phyloP scores from a whole-genome alignment of 805 yeast genomes.

The Candida gorgasii region DNA sequence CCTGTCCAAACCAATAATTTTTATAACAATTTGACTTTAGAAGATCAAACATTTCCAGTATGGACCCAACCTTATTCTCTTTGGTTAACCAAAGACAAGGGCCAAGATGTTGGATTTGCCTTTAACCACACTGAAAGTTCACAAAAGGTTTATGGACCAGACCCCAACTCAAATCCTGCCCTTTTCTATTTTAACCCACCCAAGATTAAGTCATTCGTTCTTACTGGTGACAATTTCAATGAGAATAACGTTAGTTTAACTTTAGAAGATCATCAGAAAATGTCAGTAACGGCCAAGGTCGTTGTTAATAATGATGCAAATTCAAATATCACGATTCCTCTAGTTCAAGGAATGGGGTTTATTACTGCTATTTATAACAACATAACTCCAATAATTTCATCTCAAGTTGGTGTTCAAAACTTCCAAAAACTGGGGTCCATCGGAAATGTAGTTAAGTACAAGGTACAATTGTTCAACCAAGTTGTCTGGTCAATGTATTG shows the following conservation, averaged over 20 bases:
- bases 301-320: constrained; percentile 13
- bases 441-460: constrained; percentile 50
- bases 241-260: constrained; percentile 19
- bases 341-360: constrained; percentile 78
- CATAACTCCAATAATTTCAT: constrained; percentile 52
- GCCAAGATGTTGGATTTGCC: constrained; percentile 60
- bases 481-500: constrained; percentile 69
- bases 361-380: constrained; percentile 63
- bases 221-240: constrained; percentile 31
- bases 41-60: constrained; percentile 62
- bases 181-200: constrained; percentile 70
- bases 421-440: constrained; percentile 40
- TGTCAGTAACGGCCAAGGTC: constrained; percentile 29
- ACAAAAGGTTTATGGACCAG: constrained; percentile 72
- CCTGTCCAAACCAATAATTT: constrained; percentile 79
- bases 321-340: constrained; percentile 45
- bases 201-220: constrained; percentile 58
- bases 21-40: constrained; percentile 70
- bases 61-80: constrained; percentile 85
- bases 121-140: constrained; percentile 59
- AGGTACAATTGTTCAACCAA: constrained; percentile 54
- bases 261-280: constrained; percentile 29
- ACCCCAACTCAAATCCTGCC: constrained; percentile 50
- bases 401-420: constrained; percentile 64
- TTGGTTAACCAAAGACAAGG: constrained; percentile 57